A percentile compares a stretch with the other conserved stretches of the same genome.
These are phyloP conservation scores for Echium plantagineum DNA, from an alignment of 257 asterid species.

Conservation along the genomic window DNA sequence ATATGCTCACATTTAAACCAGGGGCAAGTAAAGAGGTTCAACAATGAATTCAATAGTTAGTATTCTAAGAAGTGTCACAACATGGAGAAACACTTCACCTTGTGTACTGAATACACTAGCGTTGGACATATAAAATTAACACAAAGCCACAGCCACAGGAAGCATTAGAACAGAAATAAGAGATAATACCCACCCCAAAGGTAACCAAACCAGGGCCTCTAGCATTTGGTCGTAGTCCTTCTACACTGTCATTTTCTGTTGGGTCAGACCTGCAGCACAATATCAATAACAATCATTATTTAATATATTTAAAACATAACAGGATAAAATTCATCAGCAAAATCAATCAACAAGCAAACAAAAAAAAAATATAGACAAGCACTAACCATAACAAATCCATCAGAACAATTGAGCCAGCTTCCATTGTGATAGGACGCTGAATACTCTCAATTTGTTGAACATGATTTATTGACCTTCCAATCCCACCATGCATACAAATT, in stretches of 20 bases:
- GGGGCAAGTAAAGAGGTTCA: neutral
- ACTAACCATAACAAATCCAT: constrained; percentile 95
- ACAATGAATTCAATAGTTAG: neutral
- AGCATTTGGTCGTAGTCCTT: constrained; percentile 96
- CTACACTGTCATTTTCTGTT: constrained; percentile 98
- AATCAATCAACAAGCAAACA: neutral
- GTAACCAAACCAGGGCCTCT: constrained; percentile 99
- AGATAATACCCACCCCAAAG: constrained; percentile 69
- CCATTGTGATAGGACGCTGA: constrained; percentile 99
- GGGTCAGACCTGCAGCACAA: constrained; percentile 84
- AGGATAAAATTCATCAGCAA: neutral
- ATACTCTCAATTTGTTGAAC: constrained; percentile 87
- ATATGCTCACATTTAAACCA: neutral
- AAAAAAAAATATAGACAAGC: constrained; percentile 9
- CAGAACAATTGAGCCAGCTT: constrained; percentile 94
- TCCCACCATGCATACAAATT: constrained; percentile 99
- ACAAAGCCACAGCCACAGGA: neutral
- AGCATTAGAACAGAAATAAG: constrained; percentile 6
- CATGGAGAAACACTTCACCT: neutral
- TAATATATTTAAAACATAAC: neutral
- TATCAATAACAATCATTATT: constrained; percentile 9
- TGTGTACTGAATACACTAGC: neutral
- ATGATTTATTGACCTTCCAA: constrained; percentile 96
- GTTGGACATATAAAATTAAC: neutral
- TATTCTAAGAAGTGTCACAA: neutral